A percentile compares a stretch with the other conserved stretches of the same genome.
These are phyloP conservation scores for Terfezia boudieri DNA, from an alignment of 495 filamentous ascomycete species.

Conservation along the genomic window DNA sequence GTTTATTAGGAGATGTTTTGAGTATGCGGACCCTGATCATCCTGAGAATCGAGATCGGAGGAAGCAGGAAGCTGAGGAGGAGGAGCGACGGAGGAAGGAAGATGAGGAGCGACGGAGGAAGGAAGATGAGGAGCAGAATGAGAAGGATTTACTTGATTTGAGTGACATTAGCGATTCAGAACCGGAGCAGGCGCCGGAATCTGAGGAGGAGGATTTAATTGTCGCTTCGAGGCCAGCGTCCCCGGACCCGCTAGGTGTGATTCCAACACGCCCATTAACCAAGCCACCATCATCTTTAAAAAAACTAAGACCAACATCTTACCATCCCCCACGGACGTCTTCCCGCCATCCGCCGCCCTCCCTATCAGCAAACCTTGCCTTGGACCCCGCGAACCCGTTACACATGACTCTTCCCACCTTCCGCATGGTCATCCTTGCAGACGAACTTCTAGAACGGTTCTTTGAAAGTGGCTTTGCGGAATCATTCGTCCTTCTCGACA, in stretches of 20 bases:
- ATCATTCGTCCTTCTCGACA: slow-evolving; percentile 38
- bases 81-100: slow-evolving; percentile 4
- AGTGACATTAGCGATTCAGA: background rate
- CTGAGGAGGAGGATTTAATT: slow-evolving; percentile 42
- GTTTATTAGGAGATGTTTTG: slow-evolving; percentile 89
- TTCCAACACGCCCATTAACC: background rate
- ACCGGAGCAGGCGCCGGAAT: slow-evolving; percentile 8
- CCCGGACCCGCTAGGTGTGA: background rate
- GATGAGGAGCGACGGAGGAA: slow-evolving; percentile 8
- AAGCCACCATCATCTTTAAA: slow-evolving; percentile 17
- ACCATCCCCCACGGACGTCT: background rate
- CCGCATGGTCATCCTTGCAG: slow-evolving; percentile 92
- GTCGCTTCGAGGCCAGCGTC: background rate
- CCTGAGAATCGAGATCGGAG: slow-evolving; percentile 22
- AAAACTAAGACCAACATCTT: background rate
- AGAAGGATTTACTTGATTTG: slow-evolving; percentile 12
- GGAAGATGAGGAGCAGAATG: slow-evolving; percentile 19
- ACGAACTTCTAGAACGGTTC: slow-evolving; percentile 86
- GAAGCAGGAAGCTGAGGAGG: slow-evolving; percentile 22
- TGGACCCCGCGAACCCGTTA: slow-evolving; percentile 77
- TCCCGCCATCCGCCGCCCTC: background rate
- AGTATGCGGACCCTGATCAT: slow-evolving; percentile 90
- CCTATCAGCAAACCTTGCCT: slow-evolving; percentile 48
- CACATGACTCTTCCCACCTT: slow-evolving; percentile 96
- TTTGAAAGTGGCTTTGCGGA: slow-evolving; percentile 65